Evolutionary conservation across 1,284 basidiomycete species (phyloP).

Genomic region (Ustilago bromivora): DNA sequence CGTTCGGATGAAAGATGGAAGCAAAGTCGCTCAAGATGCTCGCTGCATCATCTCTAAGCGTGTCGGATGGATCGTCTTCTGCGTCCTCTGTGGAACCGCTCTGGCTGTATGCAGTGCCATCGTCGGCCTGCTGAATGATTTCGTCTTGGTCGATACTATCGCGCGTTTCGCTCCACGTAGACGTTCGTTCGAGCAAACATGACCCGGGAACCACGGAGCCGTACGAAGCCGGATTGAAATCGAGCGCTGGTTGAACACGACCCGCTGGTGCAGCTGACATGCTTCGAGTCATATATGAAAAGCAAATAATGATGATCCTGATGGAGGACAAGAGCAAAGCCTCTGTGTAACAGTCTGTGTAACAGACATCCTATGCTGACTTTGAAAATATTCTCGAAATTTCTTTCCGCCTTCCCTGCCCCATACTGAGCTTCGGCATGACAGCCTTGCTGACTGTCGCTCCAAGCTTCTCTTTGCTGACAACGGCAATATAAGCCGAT

Average conservation of each 20-base stretch:
- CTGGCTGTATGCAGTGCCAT: conserved; percentile 12
- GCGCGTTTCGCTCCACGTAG: conserved; percentile 25
- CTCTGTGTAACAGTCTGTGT: no score
- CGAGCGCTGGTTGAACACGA: conserved; percentile 27
- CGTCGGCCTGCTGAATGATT: conserved; percentile 1
- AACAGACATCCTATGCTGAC: no score
- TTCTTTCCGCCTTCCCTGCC: no score
- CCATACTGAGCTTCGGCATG: no score
- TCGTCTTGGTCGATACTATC: conserved; percentile 33
- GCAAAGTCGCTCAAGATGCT: conserved; percentile 49
- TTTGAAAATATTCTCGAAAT: no score
- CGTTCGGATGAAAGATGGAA: conserved; percentile 51
- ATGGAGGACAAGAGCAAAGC: neutral
- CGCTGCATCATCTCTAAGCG: conserved; percentile 17
- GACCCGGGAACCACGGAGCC: conserved; percentile 30
- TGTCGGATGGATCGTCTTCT: conserved; percentile 2
- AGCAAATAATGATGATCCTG: neutral
- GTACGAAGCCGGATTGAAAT: conserved; percentile 43
- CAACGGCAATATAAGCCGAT: no score
- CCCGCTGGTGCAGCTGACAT: conserved; percentile 46
- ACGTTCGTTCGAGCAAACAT: conserved; percentile 26
- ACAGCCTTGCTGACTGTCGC: no score
- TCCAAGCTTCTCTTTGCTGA: no score
- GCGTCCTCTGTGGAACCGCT: conserved; percentile 22
- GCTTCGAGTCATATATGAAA: neutral